Conservation (phyloP, 208 protist species). For the Giardia muris region DNA sequence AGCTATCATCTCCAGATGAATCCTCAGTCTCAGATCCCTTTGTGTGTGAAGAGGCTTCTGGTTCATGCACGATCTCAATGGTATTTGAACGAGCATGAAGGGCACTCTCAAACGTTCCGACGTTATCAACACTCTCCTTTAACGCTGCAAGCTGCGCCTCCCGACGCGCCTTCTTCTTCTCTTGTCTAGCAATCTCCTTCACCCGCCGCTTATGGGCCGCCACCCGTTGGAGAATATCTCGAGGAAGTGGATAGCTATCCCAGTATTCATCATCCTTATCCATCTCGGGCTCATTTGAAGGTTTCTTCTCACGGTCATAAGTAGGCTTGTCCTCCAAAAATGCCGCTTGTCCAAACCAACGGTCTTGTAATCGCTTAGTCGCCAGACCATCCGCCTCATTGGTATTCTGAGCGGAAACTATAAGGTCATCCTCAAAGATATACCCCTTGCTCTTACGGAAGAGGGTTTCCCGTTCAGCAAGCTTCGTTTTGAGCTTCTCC, state of each 20-base stretch:
- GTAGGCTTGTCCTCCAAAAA: neutral
- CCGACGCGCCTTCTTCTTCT: neutral
- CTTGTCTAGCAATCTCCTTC: neutral
- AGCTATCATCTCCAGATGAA: neutral
- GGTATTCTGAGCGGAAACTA: neutral
- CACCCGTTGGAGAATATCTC: neutral
- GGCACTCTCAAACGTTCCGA: neutral
- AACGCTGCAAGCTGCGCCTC: neutral
- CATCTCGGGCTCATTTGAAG: neutral
- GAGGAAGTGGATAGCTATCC: slow-evolving; percentile 3
- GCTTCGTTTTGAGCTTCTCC: neutral
- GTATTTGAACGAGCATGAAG: neutral
- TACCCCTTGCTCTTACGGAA: neutral
- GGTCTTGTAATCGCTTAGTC: neutral
- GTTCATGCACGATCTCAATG: neutral
- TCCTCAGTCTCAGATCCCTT: no score
- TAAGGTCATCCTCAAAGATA: neutral
- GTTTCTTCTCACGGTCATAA: neutral
- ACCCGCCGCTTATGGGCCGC: neutral
- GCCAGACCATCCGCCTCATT: neutral
- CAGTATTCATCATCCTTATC: slow-evolving; percentile 8
- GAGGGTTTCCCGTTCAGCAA: neutral
- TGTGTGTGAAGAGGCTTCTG: no score
- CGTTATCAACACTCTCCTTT: neutral
- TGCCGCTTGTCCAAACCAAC: neutral